phyloP scores from a whole-genome alignment of 495 filamentous ascomycete genomes.

The Terfezia boudieri region DNA sequence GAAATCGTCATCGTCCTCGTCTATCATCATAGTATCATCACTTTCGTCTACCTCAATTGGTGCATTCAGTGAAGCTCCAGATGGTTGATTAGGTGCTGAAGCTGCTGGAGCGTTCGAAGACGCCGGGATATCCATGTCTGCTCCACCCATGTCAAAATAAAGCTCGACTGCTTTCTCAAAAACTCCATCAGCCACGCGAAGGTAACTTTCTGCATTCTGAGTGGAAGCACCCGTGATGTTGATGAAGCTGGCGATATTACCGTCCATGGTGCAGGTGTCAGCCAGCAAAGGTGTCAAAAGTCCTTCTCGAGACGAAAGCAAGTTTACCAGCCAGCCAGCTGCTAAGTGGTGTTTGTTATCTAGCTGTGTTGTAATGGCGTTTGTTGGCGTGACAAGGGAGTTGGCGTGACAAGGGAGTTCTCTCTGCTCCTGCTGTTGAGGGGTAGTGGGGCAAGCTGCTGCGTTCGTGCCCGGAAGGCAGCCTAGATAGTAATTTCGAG shows the following conservation, averaged over 20 bases:
- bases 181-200: constrained; percentile 60
- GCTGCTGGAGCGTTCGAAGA: constrained; percentile 20
- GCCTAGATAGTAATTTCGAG: too few relatives aligned
- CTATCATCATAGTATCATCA: background rate
- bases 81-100: background rate
- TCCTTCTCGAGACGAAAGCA: too few relatives aligned
- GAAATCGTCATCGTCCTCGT: constrained; percentile 18
- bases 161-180: constrained; percentile 69
- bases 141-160: constrained; percentile 61
- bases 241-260: constrained; percentile 37
- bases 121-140: constrained; percentile 27
- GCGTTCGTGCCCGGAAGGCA: too few relatives aligned
- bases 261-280: constrained; percentile 34
- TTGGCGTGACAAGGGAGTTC: too few relatives aligned
- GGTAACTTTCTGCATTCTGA: constrained; percentile 39
- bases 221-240: constrained; percentile 38
- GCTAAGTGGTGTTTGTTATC: too few relatives aligned
- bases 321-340: too few relatives aligned
- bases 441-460: too few relatives aligned
- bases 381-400: too few relatives aligned
- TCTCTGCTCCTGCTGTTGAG: too few relatives aligned
- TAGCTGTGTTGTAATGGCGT: too few relatives aligned
- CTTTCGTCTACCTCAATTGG: background rate
- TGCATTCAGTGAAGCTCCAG: background rate
- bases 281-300: too few relatives aligned